phyloP scores from a whole-genome alignment of 345 rosid species.

The Toxicodendron radicans region DNA sequence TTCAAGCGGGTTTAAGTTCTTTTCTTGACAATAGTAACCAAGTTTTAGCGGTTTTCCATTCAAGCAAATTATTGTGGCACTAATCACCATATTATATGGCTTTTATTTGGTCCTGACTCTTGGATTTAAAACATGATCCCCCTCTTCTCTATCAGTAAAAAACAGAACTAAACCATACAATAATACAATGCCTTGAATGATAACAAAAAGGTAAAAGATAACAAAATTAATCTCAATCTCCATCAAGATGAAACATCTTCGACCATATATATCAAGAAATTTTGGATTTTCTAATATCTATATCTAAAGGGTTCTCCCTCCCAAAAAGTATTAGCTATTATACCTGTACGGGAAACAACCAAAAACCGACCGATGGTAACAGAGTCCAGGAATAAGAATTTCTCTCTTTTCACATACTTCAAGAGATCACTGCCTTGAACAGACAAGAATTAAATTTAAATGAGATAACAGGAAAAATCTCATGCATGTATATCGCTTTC shows the following conservation, averaged over 20 bases:
- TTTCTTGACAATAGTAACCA: too few relatives aligned
- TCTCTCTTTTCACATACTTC: neutral
- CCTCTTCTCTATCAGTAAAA: neutral
- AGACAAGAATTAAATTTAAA: neutral
- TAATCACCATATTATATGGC: too few relatives aligned
- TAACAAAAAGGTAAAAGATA: neutral
- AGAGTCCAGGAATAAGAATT: neutral
- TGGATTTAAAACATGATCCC: neutral
- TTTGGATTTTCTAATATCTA: neutral
- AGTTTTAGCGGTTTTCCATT: too few relatives aligned
- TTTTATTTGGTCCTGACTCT: too few relatives aligned
- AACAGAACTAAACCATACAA: neutral
- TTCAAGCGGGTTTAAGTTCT: too few relatives aligned
- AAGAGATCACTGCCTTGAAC: neutral
- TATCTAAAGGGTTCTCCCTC: conserved; percentile 14
- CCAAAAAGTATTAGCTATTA: neutral
- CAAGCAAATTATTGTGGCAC: too few relatives aligned
- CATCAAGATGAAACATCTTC: neutral
- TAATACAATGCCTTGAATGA: neutral
- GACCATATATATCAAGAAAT: neutral
- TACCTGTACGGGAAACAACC: conserved; percentile 4
- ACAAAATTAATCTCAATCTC: neutral
- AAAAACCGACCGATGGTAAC: neutral
- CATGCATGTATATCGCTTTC: neutral
- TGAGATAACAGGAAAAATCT: neutral